Evolutionary conservation across 768 basidiomycete species (phyloP), one percentile per base, ranked within the genome.

Genomic region (Leccinum aurantiacum): DNA sequence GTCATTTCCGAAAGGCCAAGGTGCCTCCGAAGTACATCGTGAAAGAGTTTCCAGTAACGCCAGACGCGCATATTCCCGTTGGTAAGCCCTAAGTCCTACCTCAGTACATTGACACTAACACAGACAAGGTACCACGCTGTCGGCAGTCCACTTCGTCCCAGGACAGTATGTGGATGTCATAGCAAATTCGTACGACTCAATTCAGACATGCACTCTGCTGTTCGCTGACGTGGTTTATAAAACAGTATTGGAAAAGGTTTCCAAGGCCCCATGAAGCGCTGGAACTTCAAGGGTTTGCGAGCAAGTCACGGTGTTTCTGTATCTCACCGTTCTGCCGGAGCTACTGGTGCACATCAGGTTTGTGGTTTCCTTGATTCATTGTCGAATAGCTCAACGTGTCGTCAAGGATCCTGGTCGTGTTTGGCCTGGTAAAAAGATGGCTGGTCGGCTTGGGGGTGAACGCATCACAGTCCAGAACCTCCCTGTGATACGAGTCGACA

Each of bases 351-450:
- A 67, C 93, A 96, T 73, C 96, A 98, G 81, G 95, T 94, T 64
- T 61, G 81, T 73, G 53, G 17, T 44, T 29, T 51, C 19, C 51
- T 19, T 6, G 46, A 37, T 55, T 17, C n/a, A 14, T 53, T 14
- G 22, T 11, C 27, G 4, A 7, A 53, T 44, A 22, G 22, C 53
- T 68, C 38, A 53, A 60, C 46, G 46, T 52, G 51, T 61, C 47
- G 10, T 55, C 15, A 61, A 98, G 95, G 95, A 97, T 68, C 96
- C 97, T 25, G 97, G 97, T 51, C 87, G 97, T 68, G 82, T 98
- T 6, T 94, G 91, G 77, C 97, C 97, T 4, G 97, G 97, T 38
- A 97, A 95, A 79, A 98, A 98, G 80, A 98, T 97, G 96, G 87
- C 96, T 10, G 97, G 97, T 35, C 88, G 88, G 24, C 87, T 98